These are phyloP conservation scores for Boletus rubroflammeus DNA, from an alignment of 768 basidiomycete species.

Conservation along the genomic window DNA sequence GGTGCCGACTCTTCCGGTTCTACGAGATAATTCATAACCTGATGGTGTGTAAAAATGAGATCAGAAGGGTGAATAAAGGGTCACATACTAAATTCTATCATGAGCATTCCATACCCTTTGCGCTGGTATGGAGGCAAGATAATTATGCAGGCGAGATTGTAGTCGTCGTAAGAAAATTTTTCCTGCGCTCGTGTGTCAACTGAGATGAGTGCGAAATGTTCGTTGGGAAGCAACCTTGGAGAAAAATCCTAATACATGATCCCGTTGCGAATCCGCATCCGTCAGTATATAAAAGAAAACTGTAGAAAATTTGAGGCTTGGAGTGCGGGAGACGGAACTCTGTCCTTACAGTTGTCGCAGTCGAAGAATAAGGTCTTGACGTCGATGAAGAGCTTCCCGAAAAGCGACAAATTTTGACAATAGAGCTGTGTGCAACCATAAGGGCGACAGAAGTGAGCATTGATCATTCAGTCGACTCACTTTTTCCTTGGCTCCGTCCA, in stretches of 20 bases:
- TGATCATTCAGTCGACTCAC: slow-evolving; percentile 39
- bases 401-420: slow-evolving; percentile 92
- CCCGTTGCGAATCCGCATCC: slow-evolving; percentile 71
- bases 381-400: slow-evolving; percentile 98
- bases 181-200: slow-evolving; percentile 48
- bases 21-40: slow-evolving; percentile 93
- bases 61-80: background rate
- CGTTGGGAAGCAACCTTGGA: slow-evolving; percentile 45
- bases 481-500: slow-evolving; percentile 85
- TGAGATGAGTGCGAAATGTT: background rate
- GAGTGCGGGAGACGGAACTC: background rate
- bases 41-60: background rate
- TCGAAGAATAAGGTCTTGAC: slow-evolving; percentile 95
- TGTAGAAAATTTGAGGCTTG: background rate
- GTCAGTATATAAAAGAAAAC: slow-evolving; percentile 93
- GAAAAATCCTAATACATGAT: slow-evolving; percentile 76
- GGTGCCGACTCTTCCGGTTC: slow-evolving; percentile 76
- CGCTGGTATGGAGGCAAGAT: slow-evolving; percentile 91
- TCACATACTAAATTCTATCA: slow-evolving; percentile 96
- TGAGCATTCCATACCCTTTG: slow-evolving; percentile 86
- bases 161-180: slow-evolving; percentile 93
- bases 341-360: slow-evolving; percentile 70
- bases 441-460: background rate
- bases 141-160: slow-evolving; percentile 96
- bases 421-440: slow-evolving; percentile 59